Conservation (phyloP, 2,329 filamentous ascomycete genomes). For the Ceratocystis lukuohia region DNA sequence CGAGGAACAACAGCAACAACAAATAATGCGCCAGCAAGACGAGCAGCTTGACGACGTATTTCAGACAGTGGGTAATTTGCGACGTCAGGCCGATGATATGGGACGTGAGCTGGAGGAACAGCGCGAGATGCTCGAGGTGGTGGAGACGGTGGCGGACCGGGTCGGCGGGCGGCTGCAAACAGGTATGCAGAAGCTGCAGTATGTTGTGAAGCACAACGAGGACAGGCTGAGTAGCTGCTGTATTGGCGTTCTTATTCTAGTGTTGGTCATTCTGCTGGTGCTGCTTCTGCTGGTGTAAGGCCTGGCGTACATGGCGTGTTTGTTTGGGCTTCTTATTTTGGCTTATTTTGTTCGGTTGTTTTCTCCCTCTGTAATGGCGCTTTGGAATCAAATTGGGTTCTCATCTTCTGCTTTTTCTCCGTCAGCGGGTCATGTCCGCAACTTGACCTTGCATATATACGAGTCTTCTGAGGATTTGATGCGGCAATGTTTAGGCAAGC, state of each 20-base stretch:
- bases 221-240: slow-evolving; percentile 80
- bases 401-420: neutral
- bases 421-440: neutral
- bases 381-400: slow-evolving; percentile 3
- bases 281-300: slow-evolving; percentile 51
- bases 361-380: slow-evolving; percentile 3
- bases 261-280: slow-evolving; percentile 74
- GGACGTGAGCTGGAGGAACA: slow-evolving; percentile 93
- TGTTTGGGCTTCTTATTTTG: neutral
- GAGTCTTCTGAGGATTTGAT: neutral
- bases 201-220: slow-evolving; percentile 81
- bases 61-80: slow-evolving; percentile 77
- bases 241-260: slow-evolving; percentile 75
- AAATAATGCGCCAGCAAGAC: slow-evolving; percentile 93
- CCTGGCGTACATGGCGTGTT: neutral
- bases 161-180: slow-evolving; percentile 75
- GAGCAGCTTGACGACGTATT: slow-evolving; percentile 86
- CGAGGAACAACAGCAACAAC: slow-evolving; percentile 78
- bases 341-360: neutral
- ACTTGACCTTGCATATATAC: neutral
- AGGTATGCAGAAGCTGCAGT: slow-evolving; percentile 73
- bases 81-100: slow-evolving; percentile 89
- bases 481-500: neutral
- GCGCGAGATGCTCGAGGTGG: slow-evolving; percentile 70
- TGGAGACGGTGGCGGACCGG: slow-evolving; percentile 72